Percentiles rank a stretch among this genome's conserved stretches.
These are phyloP conservation scores for Schizophyllum amplum DNA, from an alignment of 1,284 basidiomycete genomes.

Conservation along the genomic window DNA sequence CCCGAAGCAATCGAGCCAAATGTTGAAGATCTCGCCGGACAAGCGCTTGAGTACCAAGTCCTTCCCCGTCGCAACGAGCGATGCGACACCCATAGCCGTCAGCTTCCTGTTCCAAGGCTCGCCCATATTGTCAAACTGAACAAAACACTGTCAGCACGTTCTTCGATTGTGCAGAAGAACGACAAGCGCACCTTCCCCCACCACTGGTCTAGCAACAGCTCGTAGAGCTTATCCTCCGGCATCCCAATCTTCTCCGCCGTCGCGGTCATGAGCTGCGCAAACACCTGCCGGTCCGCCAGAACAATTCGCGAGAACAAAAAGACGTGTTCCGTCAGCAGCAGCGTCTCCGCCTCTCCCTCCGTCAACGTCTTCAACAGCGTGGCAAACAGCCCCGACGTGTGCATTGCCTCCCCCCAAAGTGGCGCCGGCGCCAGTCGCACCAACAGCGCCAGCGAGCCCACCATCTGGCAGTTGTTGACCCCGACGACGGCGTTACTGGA, in stretches of 20 bases:
- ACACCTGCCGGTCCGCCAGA: slow-evolving; percentile 52
- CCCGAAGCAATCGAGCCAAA: slow-evolving; percentile 87
- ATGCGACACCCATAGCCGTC: slow-evolving; percentile 65
- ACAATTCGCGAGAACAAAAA: slow-evolving; percentile 64
- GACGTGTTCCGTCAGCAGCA: slow-evolving; percentile 57
- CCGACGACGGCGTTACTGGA: slow-evolving; percentile 36
- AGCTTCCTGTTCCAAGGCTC: slow-evolving; percentile 71
- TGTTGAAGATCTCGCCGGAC: slow-evolving; percentile 71
- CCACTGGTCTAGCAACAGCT: slow-evolving; percentile 68
- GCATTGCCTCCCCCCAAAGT: slow-evolving; percentile 64
- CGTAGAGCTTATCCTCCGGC: slow-evolving; percentile 49
- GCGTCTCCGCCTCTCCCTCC: slow-evolving; percentile 57
- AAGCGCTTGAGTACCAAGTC: slow-evolving; percentile 65
- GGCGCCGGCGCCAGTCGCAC: slow-evolving; percentile 53
- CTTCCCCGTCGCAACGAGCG: slow-evolving; percentile 60
- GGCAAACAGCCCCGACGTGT: slow-evolving; percentile 62
- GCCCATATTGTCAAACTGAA: slow-evolving; percentile 78
- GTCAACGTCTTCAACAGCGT: slow-evolving; percentile 47
- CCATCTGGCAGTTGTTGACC: slow-evolving; percentile 51
- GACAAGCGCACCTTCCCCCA: slow-evolving; percentile 54
- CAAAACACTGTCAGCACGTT: slow-evolving; percentile 1
- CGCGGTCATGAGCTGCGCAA: slow-evolving; percentile 58
- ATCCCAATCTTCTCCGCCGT: slow-evolving; percentile 31
- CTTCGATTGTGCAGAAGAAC: background rate
- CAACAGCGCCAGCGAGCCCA: slow-evolving; percentile 46